A percentile compares a stretch with the other conserved stretches of the same genome.
phyloP scores from a whole-genome alignment of 2,329 filamentous ascomycete genomes.

The Bertia moriformis region DNA sequence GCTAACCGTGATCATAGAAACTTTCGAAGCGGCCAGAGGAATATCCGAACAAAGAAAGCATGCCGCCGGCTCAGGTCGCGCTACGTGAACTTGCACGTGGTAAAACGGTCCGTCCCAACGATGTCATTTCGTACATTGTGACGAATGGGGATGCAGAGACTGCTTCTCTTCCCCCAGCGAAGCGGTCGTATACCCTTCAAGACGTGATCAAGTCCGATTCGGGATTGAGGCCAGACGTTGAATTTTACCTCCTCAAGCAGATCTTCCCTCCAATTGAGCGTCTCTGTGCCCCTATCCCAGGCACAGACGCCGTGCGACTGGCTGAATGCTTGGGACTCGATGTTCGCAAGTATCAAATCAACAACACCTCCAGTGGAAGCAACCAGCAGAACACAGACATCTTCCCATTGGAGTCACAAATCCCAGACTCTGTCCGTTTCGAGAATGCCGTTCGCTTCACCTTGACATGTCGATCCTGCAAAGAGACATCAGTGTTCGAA shows the following conservation, averaged over 20 bases:
- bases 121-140: constrained; percentile 92
- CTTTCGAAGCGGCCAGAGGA: constrained; percentile 86
- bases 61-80: constrained; percentile 95
- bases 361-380: constrained; percentile 24
- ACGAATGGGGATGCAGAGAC: constrained; percentile 51
- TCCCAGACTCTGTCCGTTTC: constrained; percentile 83
- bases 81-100: constrained; percentile 75
- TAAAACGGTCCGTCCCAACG: constrained; percentile 77
- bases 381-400: constrained; percentile 49
- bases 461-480: constrained; percentile 72
- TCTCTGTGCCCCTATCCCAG: constrained; percentile 86
- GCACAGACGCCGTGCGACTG: constrained; percentile 77
- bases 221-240: constrained; percentile 72
- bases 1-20: constrained; percentile 30
- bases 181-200: constrained; percentile 75
- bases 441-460: constrained; percentile 62
- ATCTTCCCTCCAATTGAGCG: constrained; percentile 96
- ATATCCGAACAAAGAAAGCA: constrained; percentile 83
- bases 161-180: constrained; percentile 58
- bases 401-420: constrained; percentile 82
- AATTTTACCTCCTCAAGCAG: constrained; percentile 96
- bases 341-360: constrained; percentile 69
- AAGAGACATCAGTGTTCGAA: constrained; percentile 57
- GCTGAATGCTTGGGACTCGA: constrained; percentile 91
- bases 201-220: constrained; percentile 65